Conservation (phyloP, 306 rosid species). For the Lupinus albus region DNA sequence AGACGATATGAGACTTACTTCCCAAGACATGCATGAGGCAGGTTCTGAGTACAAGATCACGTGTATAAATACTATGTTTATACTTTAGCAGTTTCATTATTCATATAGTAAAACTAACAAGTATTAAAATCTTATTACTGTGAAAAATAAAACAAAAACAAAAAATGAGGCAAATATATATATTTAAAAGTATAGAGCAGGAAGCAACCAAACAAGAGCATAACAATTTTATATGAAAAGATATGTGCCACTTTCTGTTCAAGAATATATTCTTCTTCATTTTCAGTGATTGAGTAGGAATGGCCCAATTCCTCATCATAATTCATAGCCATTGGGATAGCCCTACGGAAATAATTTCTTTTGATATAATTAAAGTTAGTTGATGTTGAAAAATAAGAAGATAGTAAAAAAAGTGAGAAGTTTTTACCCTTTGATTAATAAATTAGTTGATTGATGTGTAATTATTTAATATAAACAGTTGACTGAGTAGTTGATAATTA, state of each 20-base stretch:
- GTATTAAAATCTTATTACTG: background rate
- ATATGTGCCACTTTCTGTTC: constrained; percentile 4
- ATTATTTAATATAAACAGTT: no score
- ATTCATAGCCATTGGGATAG: no score
- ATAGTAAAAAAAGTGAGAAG: no score
- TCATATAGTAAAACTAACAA: background rate
- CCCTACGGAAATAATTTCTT: no score
- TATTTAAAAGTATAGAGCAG: background rate
- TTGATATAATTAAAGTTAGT: no score
- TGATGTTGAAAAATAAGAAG: no score
- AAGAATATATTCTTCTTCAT: constrained; percentile 39
- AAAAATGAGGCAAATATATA: background rate
- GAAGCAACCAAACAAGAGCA: constrained; percentile 23
- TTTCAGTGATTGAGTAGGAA: constrained; percentile 34
- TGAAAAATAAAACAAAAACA: background rate
- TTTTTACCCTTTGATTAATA: no score
- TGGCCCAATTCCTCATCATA: constrained; percentile 24
- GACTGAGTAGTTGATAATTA: no score
- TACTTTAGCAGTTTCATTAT: background rate
- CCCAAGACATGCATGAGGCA: background rate
- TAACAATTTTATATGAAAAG: constrained; percentile 16
- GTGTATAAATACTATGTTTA: background rate
- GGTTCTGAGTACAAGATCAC: background rate
- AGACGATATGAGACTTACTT: no score
- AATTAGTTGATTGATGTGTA: no score